Evolutionary conservation across 164 flowering plant genomes (phyloP).

Genomic region (Nymphaea colorata): DNA sequence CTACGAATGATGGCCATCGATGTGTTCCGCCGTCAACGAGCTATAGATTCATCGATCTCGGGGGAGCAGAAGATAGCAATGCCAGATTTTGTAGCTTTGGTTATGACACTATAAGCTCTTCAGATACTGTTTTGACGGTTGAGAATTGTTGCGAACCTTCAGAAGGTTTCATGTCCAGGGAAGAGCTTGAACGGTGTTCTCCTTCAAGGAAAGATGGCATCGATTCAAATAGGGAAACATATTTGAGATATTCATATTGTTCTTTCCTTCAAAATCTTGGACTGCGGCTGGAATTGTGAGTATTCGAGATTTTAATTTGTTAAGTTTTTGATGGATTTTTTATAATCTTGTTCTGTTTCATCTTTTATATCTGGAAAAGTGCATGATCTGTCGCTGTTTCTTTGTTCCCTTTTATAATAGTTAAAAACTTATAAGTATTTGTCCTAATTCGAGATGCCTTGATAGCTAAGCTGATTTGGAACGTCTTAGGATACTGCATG

Average conservation of each 20-base stretch:
- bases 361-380: background rate
- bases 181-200: conserved; percentile 78
- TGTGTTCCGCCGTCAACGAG: background rate
- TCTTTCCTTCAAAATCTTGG: conserved; percentile 85
- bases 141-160: background rate
- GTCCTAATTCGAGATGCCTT: background rate
- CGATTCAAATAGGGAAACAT: conserved; percentile 62
- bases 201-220: conserved; percentile 98
- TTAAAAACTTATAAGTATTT: background rate
- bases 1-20: background rate
- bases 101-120: background rate
- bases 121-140: background rate
- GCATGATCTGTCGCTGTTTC: background rate
- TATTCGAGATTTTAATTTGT: conserved; percentile 1
- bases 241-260: conserved; percentile 87
- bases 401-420: background rate
- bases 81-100: background rate
- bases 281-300: conserved; percentile 78
- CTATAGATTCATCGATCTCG: background rate
- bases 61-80: background rate
- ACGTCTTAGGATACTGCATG: no score
- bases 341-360: conserved; percentile 16
- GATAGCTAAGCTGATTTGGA: background rate
- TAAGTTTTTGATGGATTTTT: conserved; percentile 8
- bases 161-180: conserved; percentile 59